A percentile compares a stretch with the other conserved stretches of the same genome.
phyloP scores from a whole-genome alignment of 441 rosid species.

The Adansonia grandidieri region DNA sequence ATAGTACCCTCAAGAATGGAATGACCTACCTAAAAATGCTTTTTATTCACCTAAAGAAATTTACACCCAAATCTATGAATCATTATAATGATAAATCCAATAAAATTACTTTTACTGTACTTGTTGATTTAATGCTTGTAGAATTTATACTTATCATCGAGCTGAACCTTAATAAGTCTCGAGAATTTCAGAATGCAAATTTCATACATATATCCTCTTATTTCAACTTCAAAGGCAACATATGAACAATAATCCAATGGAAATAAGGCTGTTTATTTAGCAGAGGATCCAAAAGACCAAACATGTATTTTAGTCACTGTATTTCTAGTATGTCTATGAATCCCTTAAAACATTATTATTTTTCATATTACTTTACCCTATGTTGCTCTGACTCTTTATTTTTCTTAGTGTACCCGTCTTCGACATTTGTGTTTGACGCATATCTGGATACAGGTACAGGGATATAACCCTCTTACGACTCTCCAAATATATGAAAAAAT shows the following conservation, averaged over 20 bases:
- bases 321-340: conserved; percentile 9
- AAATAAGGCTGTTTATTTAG: conserved; percentile 5
- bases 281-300: background rate
- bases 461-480: too few species aligned
- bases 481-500: too few species aligned
- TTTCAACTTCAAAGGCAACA: background rate
- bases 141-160: background rate
- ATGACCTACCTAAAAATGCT: background rate
- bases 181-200: background rate
- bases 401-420: too few species aligned
- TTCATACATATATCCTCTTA: background rate
- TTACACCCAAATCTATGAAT: background rate
- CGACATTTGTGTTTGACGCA: too few species aligned
- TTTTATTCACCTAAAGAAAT: background rate
- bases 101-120: background rate
- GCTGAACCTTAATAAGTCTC: background rate
- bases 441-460: too few species aligned
- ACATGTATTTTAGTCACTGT: background rate
- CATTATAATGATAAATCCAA: background rate
- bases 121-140: background rate
- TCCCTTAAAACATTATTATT: conserved; percentile 3
- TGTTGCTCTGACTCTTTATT: too few species aligned
- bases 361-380: background rate
- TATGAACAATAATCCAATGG: background rate
- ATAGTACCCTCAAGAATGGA: background rate